Base-by-base conservation (phyloP, 2,329 filamentous ascomycete genomes). In the Cyclaneusma minus region DNA sequence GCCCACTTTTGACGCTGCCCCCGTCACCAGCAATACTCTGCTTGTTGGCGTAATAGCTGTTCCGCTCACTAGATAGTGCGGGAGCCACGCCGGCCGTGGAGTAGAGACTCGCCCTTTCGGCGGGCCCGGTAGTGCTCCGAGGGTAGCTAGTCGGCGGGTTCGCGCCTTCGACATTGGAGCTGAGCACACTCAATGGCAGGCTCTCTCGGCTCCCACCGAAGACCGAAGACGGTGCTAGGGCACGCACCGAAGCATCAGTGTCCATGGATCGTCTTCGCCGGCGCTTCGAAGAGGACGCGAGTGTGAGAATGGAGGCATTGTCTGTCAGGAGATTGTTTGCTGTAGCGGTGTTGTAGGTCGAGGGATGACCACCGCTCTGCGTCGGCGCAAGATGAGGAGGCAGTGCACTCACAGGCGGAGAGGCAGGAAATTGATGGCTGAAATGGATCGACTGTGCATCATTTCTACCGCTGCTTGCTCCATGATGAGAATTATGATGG, bases 131-230 rank as follows among this genome's bases (percentile, higher is more conserved):
- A 1, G 64, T 52, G 12, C 62, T 58, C 3, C 51, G 40, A 2
- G 56, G 60, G 3, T 61, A 53, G 12, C 61, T 58, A 4, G 50
- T 41, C 1, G 58, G 51, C 25, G 59, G 42, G 13, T 39, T 35
- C 46, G 31, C 55, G 52, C 17, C 44, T 37, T 77, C 71, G 17
- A 77, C 58, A 42, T 74, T 83, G 31, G 72, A 67, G 42, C 77
- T 83, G 18, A 89, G 60, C 5, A 87, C 72, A 42, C 77, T 84
- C 14, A 89, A 58, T 0, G 81, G 81, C 2, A 89, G 60, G 22
- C 72, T 80, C 50, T 89, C 81, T 33, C 80, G 71, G 42, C 76
- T 83, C 22, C 80, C 80, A 22, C 81, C 81, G 62, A 79, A 89
- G 4, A 87, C 60, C 1, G 79, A 85, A 0, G 76, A 82, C 0